Evolutionary conservation across 768 basidiomycete species (phyloP).

Genomic region (Pisolithus marmoratus): DNA sequence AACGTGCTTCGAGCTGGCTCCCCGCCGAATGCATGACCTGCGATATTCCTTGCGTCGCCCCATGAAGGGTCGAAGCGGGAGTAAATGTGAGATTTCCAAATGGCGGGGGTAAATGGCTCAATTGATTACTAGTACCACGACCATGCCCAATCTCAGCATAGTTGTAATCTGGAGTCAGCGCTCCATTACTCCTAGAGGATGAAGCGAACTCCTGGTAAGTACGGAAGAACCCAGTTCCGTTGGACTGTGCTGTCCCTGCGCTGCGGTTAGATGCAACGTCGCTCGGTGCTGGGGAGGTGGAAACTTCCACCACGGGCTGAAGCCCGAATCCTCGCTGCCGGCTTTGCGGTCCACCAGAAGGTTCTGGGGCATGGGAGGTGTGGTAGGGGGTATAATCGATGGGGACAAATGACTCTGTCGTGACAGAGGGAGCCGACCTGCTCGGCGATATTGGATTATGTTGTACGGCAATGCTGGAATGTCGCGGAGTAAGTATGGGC

Average conservation of each 20-base stretch:
- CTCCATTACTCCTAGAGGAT: constrained; percentile 44
- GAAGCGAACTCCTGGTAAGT: constrained; percentile 44
- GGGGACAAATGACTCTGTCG: constrained; percentile 3
- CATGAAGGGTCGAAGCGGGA: constrained; percentile 16
- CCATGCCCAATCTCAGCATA: constrained; percentile 77
- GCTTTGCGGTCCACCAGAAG: constrained; percentile 34
- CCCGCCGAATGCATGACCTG: constrained; percentile 33
- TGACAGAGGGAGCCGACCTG: constrained; percentile 9
- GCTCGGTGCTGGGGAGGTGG: constrained; percentile 53
- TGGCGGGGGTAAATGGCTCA: constrained; percentile 12
- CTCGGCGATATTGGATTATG: constrained; percentile 23
- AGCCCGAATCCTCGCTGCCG: constrained; percentile 40
- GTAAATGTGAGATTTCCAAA: constrained; percentile 20
- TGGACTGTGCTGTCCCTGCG: constrained; percentile 46
- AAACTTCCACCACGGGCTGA: constrained; percentile 57
- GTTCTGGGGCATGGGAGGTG: constrained; percentile 29
- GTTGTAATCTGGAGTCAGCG: constrained; percentile 66
- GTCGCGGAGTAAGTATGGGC: constrained; percentile 8
- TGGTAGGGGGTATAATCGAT: constrained; percentile 19
- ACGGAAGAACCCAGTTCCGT: constrained; percentile 57
- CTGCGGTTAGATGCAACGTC: constrained; percentile 56
- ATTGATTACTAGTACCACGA: constrained; percentile 37
- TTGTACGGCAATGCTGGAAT: constrained; percentile 25
- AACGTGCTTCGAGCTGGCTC: constrained; percentile 17
- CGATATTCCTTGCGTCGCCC: constrained; percentile 24